phyloP scores from a whole-genome alignment of 306 rosid species.

The Carpinus viminea region DNA sequence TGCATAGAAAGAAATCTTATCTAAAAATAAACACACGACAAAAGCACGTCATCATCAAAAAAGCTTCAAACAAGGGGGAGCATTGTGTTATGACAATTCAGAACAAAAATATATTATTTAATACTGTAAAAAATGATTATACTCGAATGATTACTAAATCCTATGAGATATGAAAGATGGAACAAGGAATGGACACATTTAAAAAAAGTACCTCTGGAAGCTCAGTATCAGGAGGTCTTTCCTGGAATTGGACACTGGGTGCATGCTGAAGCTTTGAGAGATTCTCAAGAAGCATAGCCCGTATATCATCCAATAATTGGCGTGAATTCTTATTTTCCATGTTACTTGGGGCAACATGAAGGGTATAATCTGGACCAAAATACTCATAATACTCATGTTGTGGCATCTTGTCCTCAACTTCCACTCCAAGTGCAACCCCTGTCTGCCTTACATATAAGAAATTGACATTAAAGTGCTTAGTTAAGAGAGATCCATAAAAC shows the following conservation, averaged over 20 bases:
- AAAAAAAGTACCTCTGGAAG: slow-evolving; percentile 62
- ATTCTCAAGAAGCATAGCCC: slow-evolving; percentile 71
- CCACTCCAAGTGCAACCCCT: slow-evolving; percentile 90
- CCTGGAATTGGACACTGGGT: slow-evolving; percentile 84
- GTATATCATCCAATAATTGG: slow-evolving; percentile 64
- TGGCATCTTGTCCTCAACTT: slow-evolving; percentile 94
- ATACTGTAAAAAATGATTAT: background rate
- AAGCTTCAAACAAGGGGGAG: background rate
- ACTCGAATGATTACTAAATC: background rate
- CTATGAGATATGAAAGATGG: background rate
- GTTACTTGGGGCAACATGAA: slow-evolving; percentile 95
- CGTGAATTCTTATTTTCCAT: slow-evolving; percentile 92
- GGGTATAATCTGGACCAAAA: slow-evolving; percentile 90
- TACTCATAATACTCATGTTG: slow-evolving; percentile 88
- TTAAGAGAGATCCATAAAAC: background rate
- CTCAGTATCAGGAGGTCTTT: slow-evolving; percentile 79
- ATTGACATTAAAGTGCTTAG: slow-evolving; percentile 17
- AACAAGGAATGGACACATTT: background rate
- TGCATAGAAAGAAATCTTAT: background rate
- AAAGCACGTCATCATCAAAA: background rate
- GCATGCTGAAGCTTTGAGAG: slow-evolving; percentile 86
- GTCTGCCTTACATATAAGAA: slow-evolving; percentile 59
- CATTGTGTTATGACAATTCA: background rate
- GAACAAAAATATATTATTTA: background rate
- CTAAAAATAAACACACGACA: background rate